Conservation (phyloP, 306 rosid species). For the Vicia sativa region DNA sequence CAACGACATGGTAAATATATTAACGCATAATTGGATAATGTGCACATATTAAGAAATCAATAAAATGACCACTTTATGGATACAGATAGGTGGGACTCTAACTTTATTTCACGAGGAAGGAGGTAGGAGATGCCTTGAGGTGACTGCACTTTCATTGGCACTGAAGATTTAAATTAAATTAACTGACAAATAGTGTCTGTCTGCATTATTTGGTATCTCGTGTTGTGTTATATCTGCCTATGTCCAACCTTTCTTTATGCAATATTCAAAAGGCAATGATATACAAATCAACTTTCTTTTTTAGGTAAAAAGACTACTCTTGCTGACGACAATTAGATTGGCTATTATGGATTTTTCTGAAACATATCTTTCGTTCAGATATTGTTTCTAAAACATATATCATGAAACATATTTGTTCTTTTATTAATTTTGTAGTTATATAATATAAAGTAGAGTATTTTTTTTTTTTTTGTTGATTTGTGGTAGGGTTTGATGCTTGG, state of each 20-base stretch:
- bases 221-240: background rate
- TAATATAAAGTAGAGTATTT: no score
- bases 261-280: no score
- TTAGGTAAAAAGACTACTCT: no score
- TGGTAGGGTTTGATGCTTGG: no score
- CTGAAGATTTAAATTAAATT: conserved; percentile 32
- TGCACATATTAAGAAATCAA: conserved; percentile 18
- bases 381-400: no score
- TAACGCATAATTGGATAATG: conserved; percentile 33
- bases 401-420: no score
- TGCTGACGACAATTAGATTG: no score
- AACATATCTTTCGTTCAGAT: no score
- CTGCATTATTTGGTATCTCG: background rate
- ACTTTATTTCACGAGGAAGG: conserved; percentile 89
- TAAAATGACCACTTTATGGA: conserved; percentile 31
- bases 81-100: conserved; percentile 96
- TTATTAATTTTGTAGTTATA: no score
- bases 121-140: conserved; percentile 98
- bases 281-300: no score
- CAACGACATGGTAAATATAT: conserved; percentile 77
- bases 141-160: conserved; percentile 43
- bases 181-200: background rate
- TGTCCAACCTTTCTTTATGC: background rate
- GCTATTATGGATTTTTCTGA: no score
- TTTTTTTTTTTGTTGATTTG: no score